Conservation (phyloP, 1,284 basidiomycete species). For the Abortiporus biennis region DNA sequence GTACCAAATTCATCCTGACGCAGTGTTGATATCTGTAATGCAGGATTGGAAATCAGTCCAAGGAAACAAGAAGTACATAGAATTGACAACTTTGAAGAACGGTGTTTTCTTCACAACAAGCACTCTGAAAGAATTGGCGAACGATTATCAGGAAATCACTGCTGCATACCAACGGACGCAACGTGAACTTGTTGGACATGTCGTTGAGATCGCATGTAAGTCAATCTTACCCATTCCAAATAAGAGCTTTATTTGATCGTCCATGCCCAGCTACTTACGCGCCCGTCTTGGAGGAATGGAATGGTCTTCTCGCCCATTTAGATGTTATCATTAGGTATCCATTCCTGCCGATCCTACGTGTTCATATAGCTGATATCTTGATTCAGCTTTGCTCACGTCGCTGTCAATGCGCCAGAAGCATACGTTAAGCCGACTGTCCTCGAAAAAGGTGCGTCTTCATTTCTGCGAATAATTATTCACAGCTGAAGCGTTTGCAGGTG, state of each 20-base stretch:
- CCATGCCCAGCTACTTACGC: slow-evolving; percentile 75
- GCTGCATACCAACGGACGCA: slow-evolving; percentile 75
- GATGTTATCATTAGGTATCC: slow-evolving; percentile 86
- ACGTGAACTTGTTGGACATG: slow-evolving; percentile 84
- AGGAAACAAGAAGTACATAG: slow-evolving; percentile 71
- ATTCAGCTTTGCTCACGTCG: slow-evolving; percentile 82
- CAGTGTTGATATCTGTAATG: too few relatives aligned
- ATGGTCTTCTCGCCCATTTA: slow-evolving; percentile 82
- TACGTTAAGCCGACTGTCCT: slow-evolving; percentile 81
- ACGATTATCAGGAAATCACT: slow-evolving; percentile 68
- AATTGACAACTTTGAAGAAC: slow-evolving; percentile 82
- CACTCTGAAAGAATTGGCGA: slow-evolving; percentile 66
- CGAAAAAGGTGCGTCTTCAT: slow-evolving; percentile 51
- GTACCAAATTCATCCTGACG: not conserved
- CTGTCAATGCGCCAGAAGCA: slow-evolving; percentile 78
- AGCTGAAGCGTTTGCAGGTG: slow-evolving; percentile 37
- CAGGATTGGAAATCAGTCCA: slow-evolving; percentile 49
- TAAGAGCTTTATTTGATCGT: not conserved
- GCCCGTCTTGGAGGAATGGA: slow-evolving; percentile 86
- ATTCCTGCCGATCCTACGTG: not conserved
- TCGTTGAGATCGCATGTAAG: slow-evolving; percentile 88
- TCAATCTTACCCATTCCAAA: slow-evolving; percentile 5
- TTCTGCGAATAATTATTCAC: not conserved
- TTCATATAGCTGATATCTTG: not conserved
- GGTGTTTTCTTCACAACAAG: slow-evolving; percentile 93